Base-by-base conservation (phyloP, 768 basidiomycete species). In the Tulasnella sp. region DNA sequence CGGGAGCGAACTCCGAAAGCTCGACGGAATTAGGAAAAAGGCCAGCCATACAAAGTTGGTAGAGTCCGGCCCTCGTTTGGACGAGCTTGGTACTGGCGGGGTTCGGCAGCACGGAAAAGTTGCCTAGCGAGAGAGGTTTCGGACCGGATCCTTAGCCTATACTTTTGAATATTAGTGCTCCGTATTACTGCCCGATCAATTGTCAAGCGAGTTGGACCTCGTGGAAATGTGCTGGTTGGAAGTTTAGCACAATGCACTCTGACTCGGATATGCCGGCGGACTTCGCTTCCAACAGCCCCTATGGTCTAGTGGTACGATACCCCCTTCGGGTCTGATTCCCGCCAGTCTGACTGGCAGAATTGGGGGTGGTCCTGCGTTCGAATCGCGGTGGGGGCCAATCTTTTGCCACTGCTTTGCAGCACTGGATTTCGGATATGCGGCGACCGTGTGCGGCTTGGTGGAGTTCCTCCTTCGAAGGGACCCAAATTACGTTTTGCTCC, bases 251-350 rank as follows among this genome's bases (percentile, higher is more conserved):
- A 8, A 26, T 59, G 3, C 4, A 26, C 22, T 59, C 52, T 22
- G 52, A 59, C 52, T 59, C 19, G n/a, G 4, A 11, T 26, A 26
- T 59, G 42, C n/a, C 5, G 11, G 11, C 8, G n/a, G 22, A 29
- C 22, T 8, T 29, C 9, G 12, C 35, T 11, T 32, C 2, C 34
- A 65, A 34, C 34, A 69, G 69, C 69, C 69, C 47, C 41, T 69
- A 69, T 69, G 69, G 69, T 69, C 69, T 69, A 69, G 69, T 69
- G 69, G 69, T 69, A 69, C 69, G 69, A 69, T 69, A 69, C 69
- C 44, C 69, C 69, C 40, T 69, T 69, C 44, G 69, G 69, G 69
- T 36, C 22, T 59, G 29, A 59, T 59, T 59, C 52, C 52, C 52
- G 52, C 52, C 52, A 59, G 19, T 59, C 14, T 8, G 1, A n/a